phyloP scores from a whole-genome alignment of 192 early-diverging fungal genomes.

The Gigaspora rosea region DNA sequence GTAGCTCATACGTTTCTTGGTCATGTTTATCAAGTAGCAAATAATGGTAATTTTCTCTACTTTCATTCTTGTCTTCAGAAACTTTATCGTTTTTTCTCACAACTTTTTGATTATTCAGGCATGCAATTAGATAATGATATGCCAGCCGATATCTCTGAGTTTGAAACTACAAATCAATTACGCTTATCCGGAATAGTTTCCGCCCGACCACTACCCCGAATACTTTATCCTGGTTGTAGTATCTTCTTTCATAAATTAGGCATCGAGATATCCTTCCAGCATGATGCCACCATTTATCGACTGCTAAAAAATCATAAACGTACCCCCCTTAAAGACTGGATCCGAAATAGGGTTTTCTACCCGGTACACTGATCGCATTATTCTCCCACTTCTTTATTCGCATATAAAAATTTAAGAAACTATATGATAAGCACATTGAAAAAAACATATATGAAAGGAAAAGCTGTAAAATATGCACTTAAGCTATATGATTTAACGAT shows the following conservation, averaged over 20 bases:
- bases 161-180: constrained; percentile 5
- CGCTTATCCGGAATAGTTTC: constrained; percentile 21
- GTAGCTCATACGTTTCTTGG: constrained; percentile 1
- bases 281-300: constrained; percentile 9
- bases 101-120: background rate
- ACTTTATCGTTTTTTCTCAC: no score
- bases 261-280: constrained; percentile 6
- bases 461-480: no score
- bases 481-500: no score
- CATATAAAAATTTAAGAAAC: no score
- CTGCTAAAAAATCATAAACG: background rate
- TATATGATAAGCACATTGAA: no score
- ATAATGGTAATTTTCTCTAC: background rate
- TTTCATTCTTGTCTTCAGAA: background rate
- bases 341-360: background rate
- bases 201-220: background rate
- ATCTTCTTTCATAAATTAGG: constrained; percentile 10
- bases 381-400: no score
- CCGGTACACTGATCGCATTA: no score
- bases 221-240: constrained; percentile 12
- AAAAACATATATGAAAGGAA: no score
- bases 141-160: background rate
- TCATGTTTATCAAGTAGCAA: constrained; percentile 7
- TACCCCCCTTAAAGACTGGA: background rate
- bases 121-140: background rate